A percentile compares a stretch with the other conserved stretches of the same genome.
These are phyloP conservation scores for Flaveria bidentis DNA, from an alignment of 129 eudicot species.

Conservation along the genomic window DNA sequence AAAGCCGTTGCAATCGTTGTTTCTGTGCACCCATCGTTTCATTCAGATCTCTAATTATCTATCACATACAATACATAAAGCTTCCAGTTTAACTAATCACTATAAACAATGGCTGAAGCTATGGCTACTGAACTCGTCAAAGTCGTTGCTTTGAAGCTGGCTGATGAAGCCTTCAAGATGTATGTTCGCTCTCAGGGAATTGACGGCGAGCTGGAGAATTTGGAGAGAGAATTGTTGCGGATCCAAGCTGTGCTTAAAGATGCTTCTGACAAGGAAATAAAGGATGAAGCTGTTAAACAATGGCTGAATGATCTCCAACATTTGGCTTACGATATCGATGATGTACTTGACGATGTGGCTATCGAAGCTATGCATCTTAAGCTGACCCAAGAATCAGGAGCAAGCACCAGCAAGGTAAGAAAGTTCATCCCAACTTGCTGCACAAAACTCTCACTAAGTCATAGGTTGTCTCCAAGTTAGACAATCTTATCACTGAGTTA, in stretches of 20 bases:
- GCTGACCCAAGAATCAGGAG: background rate
- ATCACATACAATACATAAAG: background rate
- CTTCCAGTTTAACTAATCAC: too few relatives aligned
- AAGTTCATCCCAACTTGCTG: background rate
- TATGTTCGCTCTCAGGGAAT: conserved; percentile 29
- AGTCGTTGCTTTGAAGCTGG: conserved; percentile 31
- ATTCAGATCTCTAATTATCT: background rate
- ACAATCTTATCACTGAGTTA: conserved; percentile 10
- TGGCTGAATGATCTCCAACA: background rate
- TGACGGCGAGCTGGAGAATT: conserved; percentile 1
- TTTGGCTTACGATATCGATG: conserved; percentile 13
- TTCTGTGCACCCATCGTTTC: background rate
- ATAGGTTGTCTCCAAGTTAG: conserved; percentile 22
- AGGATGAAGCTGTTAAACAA: background rate
- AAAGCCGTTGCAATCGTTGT: background rate
- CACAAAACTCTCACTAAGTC: background rate
- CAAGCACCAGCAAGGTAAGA: background rate
- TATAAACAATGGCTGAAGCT: background rate
- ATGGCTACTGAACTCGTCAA: background rate
- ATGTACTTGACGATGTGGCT: background rate
- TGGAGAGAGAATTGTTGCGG: conserved; percentile 1
- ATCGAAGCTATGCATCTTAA: background rate
- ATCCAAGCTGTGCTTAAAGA: conserved; percentile 46
- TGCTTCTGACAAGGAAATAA: conserved; percentile 46
- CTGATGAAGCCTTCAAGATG: conserved; percentile 23